phyloP scores from a whole-genome alignment of 163 green algal genomes.

The Volvox carteri region DNA sequence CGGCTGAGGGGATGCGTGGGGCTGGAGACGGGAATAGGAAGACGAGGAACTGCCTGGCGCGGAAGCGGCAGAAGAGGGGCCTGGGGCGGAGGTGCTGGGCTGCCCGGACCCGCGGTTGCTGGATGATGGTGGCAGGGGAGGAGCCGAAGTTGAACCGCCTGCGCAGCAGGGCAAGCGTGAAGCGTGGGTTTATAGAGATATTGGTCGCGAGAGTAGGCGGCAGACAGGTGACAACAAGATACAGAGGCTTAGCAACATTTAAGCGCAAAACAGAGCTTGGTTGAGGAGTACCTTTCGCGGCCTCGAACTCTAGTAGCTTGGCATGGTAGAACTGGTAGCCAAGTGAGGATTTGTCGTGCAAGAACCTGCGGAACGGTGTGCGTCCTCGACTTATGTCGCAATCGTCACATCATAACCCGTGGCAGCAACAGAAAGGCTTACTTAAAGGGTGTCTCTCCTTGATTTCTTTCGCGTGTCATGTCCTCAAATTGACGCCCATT shows the following conservation, averaged over 20 bases:
- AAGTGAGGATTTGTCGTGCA: slow-evolving; percentile 68
- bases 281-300: not conserved
- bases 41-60: not conserved
- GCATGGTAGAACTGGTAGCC: slow-evolving; percentile 75
- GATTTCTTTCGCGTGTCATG: slow-evolving; percentile 79
- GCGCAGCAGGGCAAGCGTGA: too few species aligned
- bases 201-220: too few species aligned
- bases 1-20: not conserved
- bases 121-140: not conserved
- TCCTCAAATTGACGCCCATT: slow-evolving; percentile 81
- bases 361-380: slow-evolving; percentile 75
- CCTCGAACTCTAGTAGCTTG: slow-evolving; percentile 58
- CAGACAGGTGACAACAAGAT: too few species aligned
- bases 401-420: not conserved
- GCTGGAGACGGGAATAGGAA: not conserved
- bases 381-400: not conserved
- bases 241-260: too few species aligned
- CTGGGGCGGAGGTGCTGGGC: slow-evolving; percentile 44
- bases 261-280: too few species aligned
- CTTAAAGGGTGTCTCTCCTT: slow-evolving; percentile 77
- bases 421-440: slow-evolving; percentile 53
- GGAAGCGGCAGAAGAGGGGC: not conserved
- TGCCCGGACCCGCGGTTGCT: not conserved
- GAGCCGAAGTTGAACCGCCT: not conserved
- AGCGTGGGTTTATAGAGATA: too few species aligned